A percentile compares a stretch with the other conserved stretches of the same genome.
Conservation (phyloP, 2,329 filamentous ascomycete genomes). For the Chaetomium sp. region DNA sequence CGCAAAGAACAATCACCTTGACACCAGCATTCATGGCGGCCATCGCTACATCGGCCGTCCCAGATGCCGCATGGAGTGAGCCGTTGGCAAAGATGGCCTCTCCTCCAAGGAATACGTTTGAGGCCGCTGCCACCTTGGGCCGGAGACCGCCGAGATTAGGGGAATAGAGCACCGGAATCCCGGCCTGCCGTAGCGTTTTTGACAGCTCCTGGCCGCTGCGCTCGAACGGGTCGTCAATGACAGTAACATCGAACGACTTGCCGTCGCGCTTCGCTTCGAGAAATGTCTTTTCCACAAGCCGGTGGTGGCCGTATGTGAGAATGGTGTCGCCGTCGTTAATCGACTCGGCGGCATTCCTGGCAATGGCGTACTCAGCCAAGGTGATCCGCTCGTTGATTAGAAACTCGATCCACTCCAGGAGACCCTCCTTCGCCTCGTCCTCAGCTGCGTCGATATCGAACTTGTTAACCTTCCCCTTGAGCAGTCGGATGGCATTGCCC, state of each 20-base stretch:
- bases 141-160: slow-evolving; percentile 74
- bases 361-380: slow-evolving; percentile 83
- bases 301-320: slow-evolving; percentile 83
- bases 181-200: slow-evolving; percentile 65
- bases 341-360: slow-evolving; percentile 71
- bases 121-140: slow-evolving; percentile 66
- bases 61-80: slow-evolving; percentile 81
- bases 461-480: slow-evolving; percentile 90
- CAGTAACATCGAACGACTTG: slow-evolving; percentile 77
- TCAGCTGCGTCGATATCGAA: slow-evolving; percentile 86
- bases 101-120: slow-evolving; percentile 79
- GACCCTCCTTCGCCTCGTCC: slow-evolving; percentile 73
- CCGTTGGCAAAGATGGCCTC: slow-evolving; percentile 97
- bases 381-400: slow-evolving; percentile 91
- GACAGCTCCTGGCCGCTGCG: slow-evolving; percentile 62
- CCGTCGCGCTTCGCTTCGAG: slow-evolving; percentile 70
- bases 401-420: slow-evolving; percentile 80
- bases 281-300: slow-evolving; percentile 81
- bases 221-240: slow-evolving; percentile 72
- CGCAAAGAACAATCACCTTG: slow-evolving; percentile 86
- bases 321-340: slow-evolving; percentile 80
- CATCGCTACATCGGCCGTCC: slow-evolving; percentile 85
- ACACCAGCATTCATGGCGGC: slow-evolving; percentile 74
- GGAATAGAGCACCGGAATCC: slow-evolving; percentile 78
- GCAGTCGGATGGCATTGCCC: slow-evolving; percentile 92